These are phyloP conservation scores for Yarrowia sp. DNA, from an alignment of 805 yeast genomes.

Conservation along the genomic window DNA sequence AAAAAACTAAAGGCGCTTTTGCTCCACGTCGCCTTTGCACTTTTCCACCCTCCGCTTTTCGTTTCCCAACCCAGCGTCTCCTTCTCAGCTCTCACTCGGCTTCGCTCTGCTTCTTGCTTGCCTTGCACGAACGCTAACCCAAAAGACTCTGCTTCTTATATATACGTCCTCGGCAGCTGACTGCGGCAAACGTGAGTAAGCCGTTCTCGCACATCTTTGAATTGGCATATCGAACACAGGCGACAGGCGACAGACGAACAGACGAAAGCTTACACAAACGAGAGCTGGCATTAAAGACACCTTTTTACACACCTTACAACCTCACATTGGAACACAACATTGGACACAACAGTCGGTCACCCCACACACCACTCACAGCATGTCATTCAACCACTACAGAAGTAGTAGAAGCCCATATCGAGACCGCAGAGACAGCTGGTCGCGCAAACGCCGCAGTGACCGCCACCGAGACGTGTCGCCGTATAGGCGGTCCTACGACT, in stretches of 20 bases:
- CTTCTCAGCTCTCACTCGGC: no score
- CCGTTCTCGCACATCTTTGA: slow-evolving; percentile 9
- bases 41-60: no score
- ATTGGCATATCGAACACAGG: neutral
- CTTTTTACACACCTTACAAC: neutral
- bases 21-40: no score
- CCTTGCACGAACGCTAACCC: no score
- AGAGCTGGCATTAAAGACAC: no score
- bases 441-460: neutral
- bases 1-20: no score
- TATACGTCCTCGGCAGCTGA: no score
- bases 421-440: neutral
- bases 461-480: slow-evolving; percentile 1
- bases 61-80: no score
- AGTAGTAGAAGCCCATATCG: slow-evolving; percentile 4
- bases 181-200: no score
- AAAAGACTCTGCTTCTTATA: no score
- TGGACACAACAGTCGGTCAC: neutral
- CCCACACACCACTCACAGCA: neutral
- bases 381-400: slow-evolving; percentile 32
- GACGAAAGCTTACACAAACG: neutral
- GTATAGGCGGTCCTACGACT: neutral
- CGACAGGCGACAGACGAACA: neutral
- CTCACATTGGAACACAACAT: neutral
- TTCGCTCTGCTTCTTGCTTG: no score